A percentile compares a stretch with the other conserved stretches of the same genome.
Conservation (phyloP, 768 basidiomycete genomes). For the Leccinellum albellum region DNA sequence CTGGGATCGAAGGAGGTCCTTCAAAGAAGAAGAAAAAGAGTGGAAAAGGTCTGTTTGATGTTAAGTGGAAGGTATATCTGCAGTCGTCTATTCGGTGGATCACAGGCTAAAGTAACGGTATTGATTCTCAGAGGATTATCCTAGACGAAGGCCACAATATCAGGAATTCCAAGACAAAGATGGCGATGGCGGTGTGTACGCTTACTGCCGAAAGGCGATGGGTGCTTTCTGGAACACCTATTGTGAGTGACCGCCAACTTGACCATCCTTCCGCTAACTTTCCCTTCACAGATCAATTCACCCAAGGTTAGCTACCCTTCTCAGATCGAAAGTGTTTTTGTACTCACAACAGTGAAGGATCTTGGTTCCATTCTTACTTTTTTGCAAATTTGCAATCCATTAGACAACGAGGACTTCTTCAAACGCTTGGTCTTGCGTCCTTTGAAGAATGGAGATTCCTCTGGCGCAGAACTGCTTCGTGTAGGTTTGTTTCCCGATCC, state of each 20-base stretch:
- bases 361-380: conserved; percentile 85
- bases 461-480: conserved; percentile 67
- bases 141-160: conserved; percentile 89
- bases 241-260: conserved; percentile 49
- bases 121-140: conserved; percentile 55
- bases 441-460: conserved; percentile 60
- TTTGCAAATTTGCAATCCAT: conserved; percentile 77
- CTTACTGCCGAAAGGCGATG: conserved; percentile 72
- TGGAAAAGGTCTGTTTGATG: conserved; percentile 56
- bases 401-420: conserved; percentile 82
- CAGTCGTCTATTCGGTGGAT: not conserved
- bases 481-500: conserved; percentile 36
- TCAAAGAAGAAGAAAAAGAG: conserved; percentile 56
- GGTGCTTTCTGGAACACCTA: conserved; percentile 84
- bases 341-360: conserved; percentile 47
- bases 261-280: not conserved
- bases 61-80: conserved; percentile 73
- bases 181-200: conserved; percentile 63
- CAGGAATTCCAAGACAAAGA: conserved; percentile 84
- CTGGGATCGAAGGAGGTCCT: conserved; percentile 21
- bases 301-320: conserved; percentile 47
- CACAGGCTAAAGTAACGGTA: not conserved
- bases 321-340: not conserved
- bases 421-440: conserved; percentile 77
- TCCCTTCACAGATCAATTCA: conserved; percentile 62